Conservation (phyloP, 1,284 basidiomycete genomes). For the Rhizoctonia solani region DNA sequence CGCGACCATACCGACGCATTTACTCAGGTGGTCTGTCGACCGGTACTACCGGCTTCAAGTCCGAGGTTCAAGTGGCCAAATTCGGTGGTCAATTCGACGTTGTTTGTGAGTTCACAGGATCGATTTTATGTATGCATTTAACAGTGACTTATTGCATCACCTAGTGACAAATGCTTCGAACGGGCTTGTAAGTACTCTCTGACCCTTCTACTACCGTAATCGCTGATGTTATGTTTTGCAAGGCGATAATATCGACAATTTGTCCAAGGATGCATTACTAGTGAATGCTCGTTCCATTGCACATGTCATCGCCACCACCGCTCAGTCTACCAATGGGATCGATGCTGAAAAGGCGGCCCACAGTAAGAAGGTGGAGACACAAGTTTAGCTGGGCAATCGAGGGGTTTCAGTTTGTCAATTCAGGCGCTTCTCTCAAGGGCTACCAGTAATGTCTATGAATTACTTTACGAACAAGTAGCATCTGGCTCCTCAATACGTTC, state of each 20-base stretch:
- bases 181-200: conserved; percentile 8
- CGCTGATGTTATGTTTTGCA: not conserved
- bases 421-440: too few species aligned
- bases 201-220: not conserved
- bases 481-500: too few species aligned
- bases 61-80: conserved; percentile 15
- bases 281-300: conserved; percentile 24
- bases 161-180: conserved; percentile 22
- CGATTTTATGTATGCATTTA: not conserved
- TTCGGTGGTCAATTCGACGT: conserved; percentile 23
- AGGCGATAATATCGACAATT: conserved; percentile 30
- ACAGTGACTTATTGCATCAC: not conserved
- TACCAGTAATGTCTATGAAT: too few species aligned
- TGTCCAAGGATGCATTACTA: conserved; percentile 12
- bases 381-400: too few species aligned
- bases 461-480: too few species aligned
- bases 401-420: too few species aligned
- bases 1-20: not conserved
- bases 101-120: conserved; percentile 14
- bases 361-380: too few species aligned
- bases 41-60: conserved; percentile 16
- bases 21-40: conserved; percentile 16
- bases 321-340: conserved; percentile 16
- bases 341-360: conserved; percentile 2
- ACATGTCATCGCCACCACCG: conserved; percentile 22